These are phyloP conservation scores for Penicillium sp. DNA, from an alignment of 2,329 filamentous ascomycete species.

Conservation along the genomic window DNA sequence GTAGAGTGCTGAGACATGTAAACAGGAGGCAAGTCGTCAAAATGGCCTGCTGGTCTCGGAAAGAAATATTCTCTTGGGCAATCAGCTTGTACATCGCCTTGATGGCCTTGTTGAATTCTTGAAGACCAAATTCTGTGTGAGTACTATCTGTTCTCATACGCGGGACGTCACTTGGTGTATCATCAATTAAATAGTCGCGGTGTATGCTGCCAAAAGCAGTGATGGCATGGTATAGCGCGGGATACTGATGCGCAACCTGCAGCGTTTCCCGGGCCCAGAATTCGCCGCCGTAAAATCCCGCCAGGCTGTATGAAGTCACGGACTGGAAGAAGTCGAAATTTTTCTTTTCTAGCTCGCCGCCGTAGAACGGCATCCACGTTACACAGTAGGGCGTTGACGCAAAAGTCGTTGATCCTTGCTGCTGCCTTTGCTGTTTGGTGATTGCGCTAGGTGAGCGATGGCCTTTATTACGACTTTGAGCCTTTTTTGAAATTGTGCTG, in stretches of 20 bases:
- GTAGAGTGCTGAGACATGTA: conserved; percentile 1
- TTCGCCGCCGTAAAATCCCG: conserved; percentile 1
- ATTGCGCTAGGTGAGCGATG: background rate
- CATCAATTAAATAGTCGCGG: conserved; percentile 8
- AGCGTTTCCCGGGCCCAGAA: conserved; percentile 9
- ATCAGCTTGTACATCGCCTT: conserved; percentile 6
- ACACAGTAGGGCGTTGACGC: background rate
- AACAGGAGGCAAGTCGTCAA: conserved; percentile 12
- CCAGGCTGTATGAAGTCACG: conserved; percentile 7
- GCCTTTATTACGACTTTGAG: background rate
- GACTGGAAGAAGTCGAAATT: conserved; percentile 13
- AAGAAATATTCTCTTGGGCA: background rate
- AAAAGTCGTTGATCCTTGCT: no score
- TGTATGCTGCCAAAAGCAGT: conserved; percentile 13
- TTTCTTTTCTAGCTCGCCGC: conserved; percentile 7
- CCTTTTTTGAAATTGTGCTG: background rate
- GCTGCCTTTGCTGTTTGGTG: background rate
- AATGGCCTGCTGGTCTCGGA: conserved; percentile 8
- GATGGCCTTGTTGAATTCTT: conserved; percentile 14
- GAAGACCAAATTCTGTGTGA: conserved; percentile 4
- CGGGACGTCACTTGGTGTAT: conserved; percentile 4
- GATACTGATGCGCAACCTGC: conserved; percentile 11
- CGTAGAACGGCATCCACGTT: conserved; percentile 3
- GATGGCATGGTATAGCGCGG: conserved; percentile 12
- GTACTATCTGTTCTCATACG: background rate